Base-by-base conservation (phyloP, 371 early-diverging fungal species). In the Apophysomyces trapeziformis region DNA sequence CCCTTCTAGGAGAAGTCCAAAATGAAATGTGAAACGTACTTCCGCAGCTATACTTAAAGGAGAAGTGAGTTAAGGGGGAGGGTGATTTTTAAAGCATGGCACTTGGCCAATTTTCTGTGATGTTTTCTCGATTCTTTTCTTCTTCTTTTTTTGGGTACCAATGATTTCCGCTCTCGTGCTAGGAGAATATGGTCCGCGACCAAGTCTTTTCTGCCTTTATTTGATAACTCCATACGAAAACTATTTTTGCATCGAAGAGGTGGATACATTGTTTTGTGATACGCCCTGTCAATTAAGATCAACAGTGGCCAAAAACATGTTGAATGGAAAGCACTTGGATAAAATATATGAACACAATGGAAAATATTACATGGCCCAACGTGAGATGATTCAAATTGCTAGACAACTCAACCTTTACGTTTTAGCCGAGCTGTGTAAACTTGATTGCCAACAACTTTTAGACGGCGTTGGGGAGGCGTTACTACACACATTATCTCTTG, bases 401-500 rank as follows among this genome's bases (percentile, higher is more conserved):
- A 65, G 74, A 9, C 46, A 57, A 1, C 70, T 68, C 39, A 70
- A 73, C 50, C 39, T 66, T 32, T 69, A 67, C 59, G 69, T 60
- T 44, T 64, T 79, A 3, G 79, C 77, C 37, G 79, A 79, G 60
- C 66, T 79, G 32, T 74, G 75, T 68, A 68, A 70, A 60, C 66
- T 79, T 14, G 57, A 65, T n/a, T 38, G 38, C 12, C 44, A 66
- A 39, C 75, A 79, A 59, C 58, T 79, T 11, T 45, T 70, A 41
- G 67, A 61, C 60, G 64, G 71, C 45, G 71, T 75, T 4, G 68
- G 73, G 13, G 74, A 71, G 37, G 77, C 79, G 11, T 39, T 79
- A 18, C 61, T 79, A 13, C 59, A 43, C 18, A 76, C 71, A 35
- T 56, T 57, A 47, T 56, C 65, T n/a, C 45, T 57, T 6, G 32